Base-by-base conservation (phyloP, 2,329 filamentous ascomycete genomes). In the Pseudocercospora musae region DNA sequence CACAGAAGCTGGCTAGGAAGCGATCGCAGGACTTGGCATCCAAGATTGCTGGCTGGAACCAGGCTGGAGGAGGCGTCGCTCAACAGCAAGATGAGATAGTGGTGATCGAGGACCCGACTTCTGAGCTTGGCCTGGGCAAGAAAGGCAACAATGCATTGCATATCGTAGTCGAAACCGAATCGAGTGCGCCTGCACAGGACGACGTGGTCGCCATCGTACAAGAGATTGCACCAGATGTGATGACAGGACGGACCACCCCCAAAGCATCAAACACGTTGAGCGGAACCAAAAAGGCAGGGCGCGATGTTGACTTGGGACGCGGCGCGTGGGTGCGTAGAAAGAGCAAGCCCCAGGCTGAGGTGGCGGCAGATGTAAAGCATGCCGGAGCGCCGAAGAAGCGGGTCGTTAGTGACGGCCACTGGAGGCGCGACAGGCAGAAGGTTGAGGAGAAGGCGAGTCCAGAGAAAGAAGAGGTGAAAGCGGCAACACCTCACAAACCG, bases 341-440 rank as follows among this genome's bases (percentile, higher is more conserved):
- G 62, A 74, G 70, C 62, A 74, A 72, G 59, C 66, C 71, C 5
- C 67, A 70, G 25, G 77, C 77, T 55, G 75, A 78, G 60, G 70
- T 80, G 50, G 75, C 80, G 55, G 74, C 77, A 11, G 80, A 82
- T 8, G 75, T 75, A 63, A 80, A 73, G 73, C 79, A 77, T 69
- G 82, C 77, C 73, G 86, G 81, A 55, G 86, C 91, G 50, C 94
- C 94, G 15, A 92, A 91, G 78, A 97, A 96, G 82, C 87, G 93
- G 66, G 91, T 98, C 58, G 87, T 97, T 64, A 97, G 93, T 74
- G 94, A 98, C 78, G 89, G 90, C 59, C 91, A 96, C 78, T 98
- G 94, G 90, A 69, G 73, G 25, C 72, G 71, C 58, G 74, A 76
- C 59, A 68, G 69, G 15, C 60, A 66, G 11, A 57, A 66, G 27